phyloP scores from a whole-genome alignment of 768 basidiomycete species.

The Amanita inopinata region DNA sequence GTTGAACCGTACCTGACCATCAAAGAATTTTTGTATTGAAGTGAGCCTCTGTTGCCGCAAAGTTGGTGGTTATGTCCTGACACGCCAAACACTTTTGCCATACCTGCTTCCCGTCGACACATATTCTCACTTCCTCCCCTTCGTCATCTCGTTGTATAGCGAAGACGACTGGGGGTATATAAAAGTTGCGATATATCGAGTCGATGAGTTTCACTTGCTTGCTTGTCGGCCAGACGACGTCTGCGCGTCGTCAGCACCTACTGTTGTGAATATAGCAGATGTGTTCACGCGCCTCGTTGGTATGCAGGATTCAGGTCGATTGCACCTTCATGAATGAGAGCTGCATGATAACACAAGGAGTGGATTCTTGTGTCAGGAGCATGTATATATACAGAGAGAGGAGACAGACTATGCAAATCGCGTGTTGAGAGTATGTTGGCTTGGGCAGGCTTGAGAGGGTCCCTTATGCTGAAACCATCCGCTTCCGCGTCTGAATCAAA shows the following conservation, averaged over 20 bases:
- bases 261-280: background rate
- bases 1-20: slow-evolving; percentile 50
- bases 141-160: slow-evolving; percentile 46
- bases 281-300: slow-evolving; percentile 46
- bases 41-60: slow-evolving; percentile 47
- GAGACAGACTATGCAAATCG: slow-evolving; percentile 36
- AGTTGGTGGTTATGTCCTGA: background rate
- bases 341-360: slow-evolving; percentile 22
- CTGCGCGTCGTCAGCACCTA: slow-evolving; percentile 24
- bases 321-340: slow-evolving; percentile 53
- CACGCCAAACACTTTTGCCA: slow-evolving; percentile 12
- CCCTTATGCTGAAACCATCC: slow-evolving; percentile 32
- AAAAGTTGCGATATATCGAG: slow-evolving; percentile 69
- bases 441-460: slow-evolving; percentile 29
- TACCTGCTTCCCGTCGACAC: slow-evolving; percentile 82
- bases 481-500: slow-evolving; percentile 31
- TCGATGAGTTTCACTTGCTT: slow-evolving; percentile 71
- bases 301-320: slow-evolving; percentile 68
- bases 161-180: slow-evolving; percentile 74
- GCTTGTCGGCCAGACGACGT: slow-evolving; percentile 64
- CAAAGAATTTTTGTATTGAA: slow-evolving; percentile 69
- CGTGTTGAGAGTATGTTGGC: slow-evolving; percentile 33
- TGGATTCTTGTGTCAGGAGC: background rate
- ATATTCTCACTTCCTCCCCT: slow-evolving; percentile 45
- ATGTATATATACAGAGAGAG: background rate